These are phyloP conservation scores for Flaveria ramosissima DNA, from an alignment of 129 eudicot species.

Conservation along the genomic window DNA sequence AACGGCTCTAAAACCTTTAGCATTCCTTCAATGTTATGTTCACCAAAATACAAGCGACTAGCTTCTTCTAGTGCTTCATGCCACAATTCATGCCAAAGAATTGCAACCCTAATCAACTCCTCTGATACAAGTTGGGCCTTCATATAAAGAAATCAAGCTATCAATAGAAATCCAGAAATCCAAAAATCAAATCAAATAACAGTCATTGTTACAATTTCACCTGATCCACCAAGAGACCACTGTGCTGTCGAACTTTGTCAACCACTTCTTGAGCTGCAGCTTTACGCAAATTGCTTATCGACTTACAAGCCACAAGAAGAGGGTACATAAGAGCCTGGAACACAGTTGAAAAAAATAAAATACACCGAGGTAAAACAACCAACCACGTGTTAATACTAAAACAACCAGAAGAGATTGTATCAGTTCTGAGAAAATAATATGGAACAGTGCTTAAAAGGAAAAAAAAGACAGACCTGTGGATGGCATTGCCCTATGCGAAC, in stretches of 20 bases:
- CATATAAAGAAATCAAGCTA: constrained; percentile 24
- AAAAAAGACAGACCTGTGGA: constrained; percentile 78
- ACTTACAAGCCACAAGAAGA: constrained; percentile 97
- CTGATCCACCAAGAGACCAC: constrained; percentile 93
- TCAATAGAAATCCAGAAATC: constrained; percentile 33
- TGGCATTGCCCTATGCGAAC: constrained; percentile 93
- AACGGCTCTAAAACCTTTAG: constrained; percentile 88
- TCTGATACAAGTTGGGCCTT: constrained; percentile 99
- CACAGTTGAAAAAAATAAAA: constrained; percentile 3
- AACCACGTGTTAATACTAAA: no score
- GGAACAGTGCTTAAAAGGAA: background rate
- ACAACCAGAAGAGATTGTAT: no score
- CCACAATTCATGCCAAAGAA: constrained; percentile 99
- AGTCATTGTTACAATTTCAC: constrained; percentile 42
- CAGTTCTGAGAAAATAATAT: no score
- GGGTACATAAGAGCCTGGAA: constrained; percentile 99
- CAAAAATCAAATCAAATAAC: background rate
- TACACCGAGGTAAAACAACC: no score
- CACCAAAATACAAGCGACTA: constrained; percentile 95
- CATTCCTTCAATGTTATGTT: constrained; percentile 94
- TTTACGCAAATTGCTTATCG: constrained; percentile 83
- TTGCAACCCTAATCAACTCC: constrained; percentile 96
- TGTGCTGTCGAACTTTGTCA: constrained; percentile 89
- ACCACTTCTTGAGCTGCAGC: constrained; percentile 99
- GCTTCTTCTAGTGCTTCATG: constrained; percentile 99